A percentile compares a stretch with the other conserved stretches of the same genome.
Conservation (phyloP, 1,139 yeast genomes). For the Sugiyamaella japonica region DNA sequence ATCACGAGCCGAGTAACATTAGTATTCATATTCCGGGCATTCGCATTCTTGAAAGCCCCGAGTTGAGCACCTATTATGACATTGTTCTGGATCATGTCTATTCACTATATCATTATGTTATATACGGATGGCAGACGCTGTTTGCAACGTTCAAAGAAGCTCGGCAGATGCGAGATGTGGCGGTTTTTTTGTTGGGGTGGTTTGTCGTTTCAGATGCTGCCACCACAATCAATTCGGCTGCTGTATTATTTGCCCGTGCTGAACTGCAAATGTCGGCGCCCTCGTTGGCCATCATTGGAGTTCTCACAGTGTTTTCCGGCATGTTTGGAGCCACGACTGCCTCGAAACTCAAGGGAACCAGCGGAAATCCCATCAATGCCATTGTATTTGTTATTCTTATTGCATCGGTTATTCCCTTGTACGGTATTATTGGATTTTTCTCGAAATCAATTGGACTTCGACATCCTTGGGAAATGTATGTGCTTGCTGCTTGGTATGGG, state of each 20-base stretch:
- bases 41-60: conserved; percentile 20
- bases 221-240: conserved; percentile 73
- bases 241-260: conserved; percentile 66
- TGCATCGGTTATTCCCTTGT: conserved; percentile 63
- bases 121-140: conserved; percentile 61
- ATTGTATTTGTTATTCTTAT: conserved; percentile 55
- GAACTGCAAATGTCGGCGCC: conserved; percentile 65
- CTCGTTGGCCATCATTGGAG: conserved; percentile 58
- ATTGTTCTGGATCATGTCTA: neutral
- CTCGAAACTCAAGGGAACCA: conserved; percentile 50
- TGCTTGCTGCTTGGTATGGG: conserved; percentile 70
- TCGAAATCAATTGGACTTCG: conserved; percentile 52
- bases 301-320: conserved; percentile 62
- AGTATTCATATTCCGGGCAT: conserved; percentile 20
- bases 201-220: conserved; percentile 67
- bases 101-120: conserved; percentile 31
- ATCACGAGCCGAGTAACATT: conserved; percentile 20
- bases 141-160: conserved; percentile 56
- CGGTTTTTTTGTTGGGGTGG: conserved; percentile 64
- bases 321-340: conserved; percentile 58
- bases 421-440: conserved; percentile 63
- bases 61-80: conserved; percentile 18
- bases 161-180: conserved; percentile 56
- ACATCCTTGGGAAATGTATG: conserved; percentile 62
- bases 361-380: conserved; percentile 46